A percentile compares a stretch with the other conserved stretches of the same genome.
These are phyloP conservation scores for Trichoderma cornu-damae DNA, from an alignment of 2,329 filamentous ascomycete species.

Conservation along the genomic window DNA sequence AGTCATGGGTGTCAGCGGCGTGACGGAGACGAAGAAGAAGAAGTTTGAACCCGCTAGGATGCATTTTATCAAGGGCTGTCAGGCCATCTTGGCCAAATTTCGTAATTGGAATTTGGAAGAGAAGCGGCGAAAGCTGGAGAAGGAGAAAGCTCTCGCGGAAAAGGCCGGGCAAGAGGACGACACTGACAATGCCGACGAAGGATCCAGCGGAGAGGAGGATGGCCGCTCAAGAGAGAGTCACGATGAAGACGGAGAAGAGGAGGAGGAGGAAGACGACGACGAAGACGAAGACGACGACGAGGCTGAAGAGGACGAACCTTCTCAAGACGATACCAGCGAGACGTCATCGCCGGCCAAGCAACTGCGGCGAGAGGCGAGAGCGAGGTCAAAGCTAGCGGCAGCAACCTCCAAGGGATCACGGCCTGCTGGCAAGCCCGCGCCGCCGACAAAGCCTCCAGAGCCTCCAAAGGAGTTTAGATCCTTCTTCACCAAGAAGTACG, in stretches of 20 bases:
- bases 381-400: constrained; percentile 43
- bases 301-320: constrained; percentile 25
- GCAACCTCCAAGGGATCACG: constrained; percentile 32
- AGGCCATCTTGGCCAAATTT: constrained; percentile 81
- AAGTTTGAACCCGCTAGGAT: constrained; percentile 79
- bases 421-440: constrained; percentile 25
- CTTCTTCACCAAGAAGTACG: constrained; percentile 76
- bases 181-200: constrained; percentile 30
- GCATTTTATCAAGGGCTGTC: constrained; percentile 79
- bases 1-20: constrained; percentile 79
- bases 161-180: constrained; percentile 30
- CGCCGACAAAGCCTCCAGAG: constrained; percentile 33
- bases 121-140: constrained; percentile 72
- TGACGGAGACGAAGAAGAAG: constrained; percentile 82
- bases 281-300: constrained; percentile 19
- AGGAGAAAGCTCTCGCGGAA: constrained; percentile 51
- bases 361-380: constrained; percentile 65
- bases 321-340: constrained; percentile 54
- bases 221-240: constrained; percentile 24
- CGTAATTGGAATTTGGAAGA: constrained; percentile 84
- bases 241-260: constrained; percentile 31
- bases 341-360: constrained; percentile 55
- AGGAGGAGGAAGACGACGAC: constrained; percentile 27
- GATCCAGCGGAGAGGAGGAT: constrained; percentile 31
- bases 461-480: constrained; percentile 67